Conservation (phyloP, 352 stramenopile genomes). For the Globisporangium uncinulatum region DNA sequence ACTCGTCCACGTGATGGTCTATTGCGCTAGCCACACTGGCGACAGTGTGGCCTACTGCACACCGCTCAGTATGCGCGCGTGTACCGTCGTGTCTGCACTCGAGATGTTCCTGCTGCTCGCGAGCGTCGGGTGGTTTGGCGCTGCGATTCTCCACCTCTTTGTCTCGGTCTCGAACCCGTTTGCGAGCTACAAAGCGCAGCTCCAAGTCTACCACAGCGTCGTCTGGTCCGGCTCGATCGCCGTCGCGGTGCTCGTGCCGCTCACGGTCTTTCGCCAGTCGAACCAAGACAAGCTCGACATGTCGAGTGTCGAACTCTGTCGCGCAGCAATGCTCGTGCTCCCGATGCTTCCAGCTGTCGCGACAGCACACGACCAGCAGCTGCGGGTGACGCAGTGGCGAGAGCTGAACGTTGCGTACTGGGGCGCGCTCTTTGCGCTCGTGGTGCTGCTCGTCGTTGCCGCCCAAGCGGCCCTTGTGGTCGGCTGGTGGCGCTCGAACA, state of each 20-base stretch:
- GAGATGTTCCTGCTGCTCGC: conserved; percentile 60
- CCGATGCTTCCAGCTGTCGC: conserved; percentile 32
- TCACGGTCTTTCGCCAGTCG: conserved; percentile 33
- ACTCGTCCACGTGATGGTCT: conserved; percentile 35
- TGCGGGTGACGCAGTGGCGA: conserved; percentile 46
- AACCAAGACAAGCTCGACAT: conserved; percentile 36
- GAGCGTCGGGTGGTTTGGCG: conserved; percentile 62
- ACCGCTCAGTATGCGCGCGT: conserved; percentile 29
- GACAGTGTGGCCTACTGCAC: conserved; percentile 17
- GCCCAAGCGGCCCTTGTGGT: conserved; percentile 56
- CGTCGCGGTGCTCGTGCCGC: conserved; percentile 31
- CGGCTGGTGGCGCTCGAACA: conserved; percentile 74
- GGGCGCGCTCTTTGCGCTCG: conserved; percentile 45
- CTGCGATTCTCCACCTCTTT: conserved; percentile 65
- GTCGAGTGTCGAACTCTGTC: conserved; percentile 41
- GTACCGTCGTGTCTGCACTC: conserved; percentile 28
- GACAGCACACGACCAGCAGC: conserved; percentile 17
- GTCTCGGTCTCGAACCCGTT: conserved; percentile 75
- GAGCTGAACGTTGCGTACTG: conserved; percentile 54
- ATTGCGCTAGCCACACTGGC: conserved; percentile 23
- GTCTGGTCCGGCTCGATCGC: conserved; percentile 46
- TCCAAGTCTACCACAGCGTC: conserved; percentile 45
- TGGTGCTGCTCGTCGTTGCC: conserved; percentile 54
- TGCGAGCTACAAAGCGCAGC: conserved; percentile 58
- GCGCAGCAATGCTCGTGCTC: conserved; percentile 35